Percentiles rank a stretch among this genome's conserved stretches.
phyloP scores from a whole-genome alignment of 2,329 filamentous ascomycete genomes.

The Biscogniauxia marginata region DNA sequence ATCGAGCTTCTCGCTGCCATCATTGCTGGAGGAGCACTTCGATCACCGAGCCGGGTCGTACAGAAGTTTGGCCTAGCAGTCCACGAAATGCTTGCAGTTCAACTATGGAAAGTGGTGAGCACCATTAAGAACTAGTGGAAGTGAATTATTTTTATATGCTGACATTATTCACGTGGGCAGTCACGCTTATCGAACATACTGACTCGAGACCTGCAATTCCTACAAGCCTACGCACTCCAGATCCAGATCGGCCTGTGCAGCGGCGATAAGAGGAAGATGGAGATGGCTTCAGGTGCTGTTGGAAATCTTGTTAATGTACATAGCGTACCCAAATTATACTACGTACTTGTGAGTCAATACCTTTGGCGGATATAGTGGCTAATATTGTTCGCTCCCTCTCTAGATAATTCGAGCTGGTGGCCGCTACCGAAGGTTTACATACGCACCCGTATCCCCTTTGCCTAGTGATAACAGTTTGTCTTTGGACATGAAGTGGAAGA shows the following conservation, averaged over 20 bases:
- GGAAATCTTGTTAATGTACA: neutral
- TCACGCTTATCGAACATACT: neutral
- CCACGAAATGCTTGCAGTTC: neutral
- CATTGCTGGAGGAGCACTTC: neutral
- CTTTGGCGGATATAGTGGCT: neutral
- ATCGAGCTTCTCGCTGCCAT: neutral
- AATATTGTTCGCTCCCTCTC: neutral
- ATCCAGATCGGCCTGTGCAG: neutral
- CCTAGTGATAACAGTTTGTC: neutral
- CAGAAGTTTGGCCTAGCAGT: neutral
- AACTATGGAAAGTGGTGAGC: neutral
- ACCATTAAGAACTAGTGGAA: neutral
- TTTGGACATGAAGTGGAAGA: neutral
- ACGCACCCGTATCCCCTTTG: neutral
- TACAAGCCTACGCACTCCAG: neutral
- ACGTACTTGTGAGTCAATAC: too few species aligned
- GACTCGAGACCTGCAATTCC: neutral
- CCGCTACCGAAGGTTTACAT: neutral
- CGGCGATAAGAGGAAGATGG: neutral
- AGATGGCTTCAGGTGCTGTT: neutral
- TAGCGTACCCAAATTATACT: neutral
- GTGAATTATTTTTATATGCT: neutral
- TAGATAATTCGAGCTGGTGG: neutral
- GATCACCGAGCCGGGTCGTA: neutral
- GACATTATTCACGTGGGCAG: neutral